phyloP scores from a whole-genome alignment of 1,284 basidiomycete genomes.

The Trametes hirsuta region DNA sequence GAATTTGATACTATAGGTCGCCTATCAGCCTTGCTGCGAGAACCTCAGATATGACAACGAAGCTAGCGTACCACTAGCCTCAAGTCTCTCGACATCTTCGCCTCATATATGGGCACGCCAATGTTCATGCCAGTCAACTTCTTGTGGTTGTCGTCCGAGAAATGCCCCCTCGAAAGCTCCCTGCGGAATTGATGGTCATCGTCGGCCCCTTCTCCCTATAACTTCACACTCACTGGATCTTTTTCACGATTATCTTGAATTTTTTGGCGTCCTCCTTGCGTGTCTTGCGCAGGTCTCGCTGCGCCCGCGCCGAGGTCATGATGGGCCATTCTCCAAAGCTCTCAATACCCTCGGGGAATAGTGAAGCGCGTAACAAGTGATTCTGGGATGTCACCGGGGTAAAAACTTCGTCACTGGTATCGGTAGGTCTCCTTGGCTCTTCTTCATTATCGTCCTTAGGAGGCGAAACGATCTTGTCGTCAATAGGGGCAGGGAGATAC shows the following conservation, averaged over 20 bases:
- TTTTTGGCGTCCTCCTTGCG: conserved; percentile 41
- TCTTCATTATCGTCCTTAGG: too few species aligned
- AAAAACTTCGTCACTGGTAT: too few species aligned
- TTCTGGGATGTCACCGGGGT: background rate
- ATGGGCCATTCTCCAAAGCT: conserved; percentile 56
- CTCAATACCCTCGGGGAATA: conserved; percentile 47
- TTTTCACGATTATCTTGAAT: conserved; percentile 50
- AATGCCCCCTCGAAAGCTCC: conserved; percentile 60
- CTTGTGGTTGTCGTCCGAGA: conserved; percentile 63
- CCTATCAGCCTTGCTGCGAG: background rate
- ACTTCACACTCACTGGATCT: conserved; percentile 47
- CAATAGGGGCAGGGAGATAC: too few species aligned
- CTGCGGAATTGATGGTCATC: conserved; percentile 32
- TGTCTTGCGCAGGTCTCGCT: conserved; percentile 41
- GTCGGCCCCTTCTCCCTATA: background rate
- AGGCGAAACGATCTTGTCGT: too few species aligned
- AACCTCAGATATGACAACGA: background rate
- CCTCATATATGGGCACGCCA: conserved; percentile 59
- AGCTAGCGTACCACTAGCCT: conserved; percentile 51
- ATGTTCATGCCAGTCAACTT: conserved; percentile 42
- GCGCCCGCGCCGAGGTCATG: conserved; percentile 43
- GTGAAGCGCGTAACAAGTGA: conserved; percentile 26
- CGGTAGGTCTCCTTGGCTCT: too few species aligned
- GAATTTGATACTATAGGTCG: conserved; percentile 56
- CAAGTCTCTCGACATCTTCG: conserved; percentile 56